Evolutionary conservation across 768 basidiomycete genomes (phyloP).

Genomic region (Mycena floridula): DNA sequence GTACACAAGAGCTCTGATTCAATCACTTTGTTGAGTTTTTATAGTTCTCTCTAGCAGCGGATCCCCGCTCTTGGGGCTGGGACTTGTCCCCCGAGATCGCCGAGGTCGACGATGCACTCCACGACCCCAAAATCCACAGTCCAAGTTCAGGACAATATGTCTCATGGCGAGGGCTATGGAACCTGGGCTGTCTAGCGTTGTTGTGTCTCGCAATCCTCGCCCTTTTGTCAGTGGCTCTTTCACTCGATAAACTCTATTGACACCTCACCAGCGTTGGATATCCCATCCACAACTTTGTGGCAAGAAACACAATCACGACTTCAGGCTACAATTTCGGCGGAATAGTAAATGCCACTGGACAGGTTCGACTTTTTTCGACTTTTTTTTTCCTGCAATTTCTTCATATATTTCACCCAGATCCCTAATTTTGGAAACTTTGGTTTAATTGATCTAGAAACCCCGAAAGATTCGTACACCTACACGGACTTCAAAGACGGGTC

Average conservation of each 20-base stretch:
- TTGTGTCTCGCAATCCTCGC: slow-evolving; percentile 41
- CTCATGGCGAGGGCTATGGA: slow-evolving; percentile 58
- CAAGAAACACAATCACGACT: slow-evolving; percentile 13
- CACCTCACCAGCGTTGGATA: slow-evolving; percentile 35
- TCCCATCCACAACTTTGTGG: slow-evolving; percentile 31
- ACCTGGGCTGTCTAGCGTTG: slow-evolving; percentile 63
- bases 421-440: slow-evolving; percentile 56
- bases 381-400: too few relatives aligned
- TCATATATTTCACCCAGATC: slow-evolving; percentile 44
- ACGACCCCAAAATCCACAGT: slow-evolving; percentile 48
- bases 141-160: slow-evolving; percentile 27
- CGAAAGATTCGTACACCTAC: slow-evolving; percentile 48
- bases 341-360: slow-evolving; percentile 63
- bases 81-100: slow-evolving; percentile 46
- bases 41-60: slow-evolving; percentile 62
- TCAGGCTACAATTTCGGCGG: slow-evolving; percentile 41
- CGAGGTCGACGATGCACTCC: slow-evolving; percentile 69
- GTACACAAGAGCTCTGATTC: too few relatives aligned
- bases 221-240: slow-evolving; percentile 50
- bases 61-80: slow-evolving; percentile 63
- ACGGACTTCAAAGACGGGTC: slow-evolving; percentile 53
- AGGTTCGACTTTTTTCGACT: slow-evolving; percentile 28
- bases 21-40: too few relatives aligned
- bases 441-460: slow-evolving; percentile 55
- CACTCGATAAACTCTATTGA: not conserved